Evolutionary conservation across 1,284 basidiomycete species (phyloP).

Genomic region (Malassezia caprae): DNA sequence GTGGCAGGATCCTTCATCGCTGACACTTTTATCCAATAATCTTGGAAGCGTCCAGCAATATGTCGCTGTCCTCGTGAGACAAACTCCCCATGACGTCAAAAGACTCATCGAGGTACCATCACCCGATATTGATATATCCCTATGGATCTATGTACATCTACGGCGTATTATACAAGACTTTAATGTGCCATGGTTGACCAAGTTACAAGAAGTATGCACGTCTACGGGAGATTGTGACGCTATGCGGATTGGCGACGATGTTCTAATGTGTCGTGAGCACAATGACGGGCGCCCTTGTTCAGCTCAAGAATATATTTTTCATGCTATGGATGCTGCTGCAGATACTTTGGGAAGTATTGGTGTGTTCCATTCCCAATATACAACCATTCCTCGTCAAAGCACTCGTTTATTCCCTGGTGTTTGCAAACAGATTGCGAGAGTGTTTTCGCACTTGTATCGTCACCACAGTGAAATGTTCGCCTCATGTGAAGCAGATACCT

Average conservation of each 20-base stretch:
- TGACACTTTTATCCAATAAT: conserved; percentile 58
- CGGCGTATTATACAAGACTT: conserved; percentile 84
- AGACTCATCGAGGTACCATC: conserved; percentile 62
- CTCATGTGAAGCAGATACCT: conserved; percentile 78
- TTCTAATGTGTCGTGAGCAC: conserved; percentile 89
- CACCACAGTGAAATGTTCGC: conserved; percentile 73
- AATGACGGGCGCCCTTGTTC: conserved; percentile 57
- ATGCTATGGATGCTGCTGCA: conserved; percentile 85
- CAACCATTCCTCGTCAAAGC: conserved; percentile 58
- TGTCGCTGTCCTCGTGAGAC: conserved; percentile 71
- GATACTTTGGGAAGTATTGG: conserved; percentile 57
- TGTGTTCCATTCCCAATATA: background rate
- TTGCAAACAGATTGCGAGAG: conserved; percentile 75
- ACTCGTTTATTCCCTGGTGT: conserved; percentile 77
- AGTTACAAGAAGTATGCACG: conserved; percentile 68
- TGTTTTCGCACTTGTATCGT: conserved; percentile 82
- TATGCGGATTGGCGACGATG: conserved; percentile 96
- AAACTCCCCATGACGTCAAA: conserved; percentile 77
- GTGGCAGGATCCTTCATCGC: background rate
- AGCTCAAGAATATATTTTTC: conserved; percentile 91
- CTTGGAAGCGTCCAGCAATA: conserved; percentile 93
- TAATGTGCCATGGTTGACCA: conserved; percentile 74
- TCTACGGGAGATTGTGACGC: conserved; percentile 62
- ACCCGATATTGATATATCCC: background rate
- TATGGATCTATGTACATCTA: conserved; percentile 23